These are phyloP conservation scores for Pestalotiopsis sp. DNA, from an alignment of 2,329 filamentous ascomycete species.

Conservation along the genomic window DNA sequence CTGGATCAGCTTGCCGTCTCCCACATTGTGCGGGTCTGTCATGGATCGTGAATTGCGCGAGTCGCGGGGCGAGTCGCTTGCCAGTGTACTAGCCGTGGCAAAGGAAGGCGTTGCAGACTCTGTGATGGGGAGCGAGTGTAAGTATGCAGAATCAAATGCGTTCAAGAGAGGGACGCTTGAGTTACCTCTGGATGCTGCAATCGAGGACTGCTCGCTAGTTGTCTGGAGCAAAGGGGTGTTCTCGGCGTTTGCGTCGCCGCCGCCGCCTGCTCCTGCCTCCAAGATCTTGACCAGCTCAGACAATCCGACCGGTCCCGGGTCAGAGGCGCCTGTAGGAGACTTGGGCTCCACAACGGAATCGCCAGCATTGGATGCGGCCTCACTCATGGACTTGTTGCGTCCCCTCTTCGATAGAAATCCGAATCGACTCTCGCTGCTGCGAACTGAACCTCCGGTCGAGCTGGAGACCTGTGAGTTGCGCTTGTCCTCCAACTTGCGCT, in stretches of 20 bases:
- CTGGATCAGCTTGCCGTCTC: conserved; percentile 30
- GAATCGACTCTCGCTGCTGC: conserved; percentile 42
- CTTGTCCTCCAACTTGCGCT: conserved; percentile 19
- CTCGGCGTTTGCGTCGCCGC: conserved; percentile 15
- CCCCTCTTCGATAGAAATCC: conserved; percentile 47
- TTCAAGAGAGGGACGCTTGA: conserved; percentile 1
- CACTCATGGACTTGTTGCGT: conserved; percentile 33
- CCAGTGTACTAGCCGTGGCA: conserved; percentile 34
- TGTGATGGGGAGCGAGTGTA: conserved; percentile 15
- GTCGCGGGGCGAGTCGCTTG: conserved; percentile 31
- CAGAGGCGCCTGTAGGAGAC: conserved; percentile 11
- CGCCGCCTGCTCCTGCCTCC: not conserved
- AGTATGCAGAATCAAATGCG: not conserved
- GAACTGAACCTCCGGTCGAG: conserved; percentile 41
- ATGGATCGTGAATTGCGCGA: not conserved
- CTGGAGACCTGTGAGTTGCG: conserved; percentile 42
- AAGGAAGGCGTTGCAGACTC: conserved; percentile 47
- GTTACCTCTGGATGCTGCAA: conserved; percentile 38
- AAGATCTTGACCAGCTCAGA: not conserved
- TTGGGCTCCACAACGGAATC: not conserved
- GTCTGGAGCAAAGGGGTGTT: conserved; percentile 14
- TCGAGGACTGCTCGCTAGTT: conserved; percentile 24
- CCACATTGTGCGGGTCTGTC: not conserved
- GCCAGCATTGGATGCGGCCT: not conserved
- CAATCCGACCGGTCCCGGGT: not conserved